A percentile compares a stretch with the other conserved stretches of the same genome.
phyloP scores from a whole-genome alignment of 345 rosid species.

The Arabidopsis arenosa region DNA sequence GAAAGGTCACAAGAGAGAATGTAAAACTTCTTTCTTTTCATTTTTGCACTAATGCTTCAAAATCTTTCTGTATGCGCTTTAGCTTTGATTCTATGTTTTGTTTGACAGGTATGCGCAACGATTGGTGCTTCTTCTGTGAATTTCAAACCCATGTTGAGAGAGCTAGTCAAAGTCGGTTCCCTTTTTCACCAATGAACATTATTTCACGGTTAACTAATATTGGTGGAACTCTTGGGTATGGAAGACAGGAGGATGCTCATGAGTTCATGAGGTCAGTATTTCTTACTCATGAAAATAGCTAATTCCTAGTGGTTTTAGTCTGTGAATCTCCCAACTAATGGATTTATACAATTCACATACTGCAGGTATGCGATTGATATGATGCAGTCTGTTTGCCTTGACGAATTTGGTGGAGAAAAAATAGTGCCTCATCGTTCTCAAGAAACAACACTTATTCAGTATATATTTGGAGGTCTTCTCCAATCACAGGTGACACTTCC shows the following conservation, averaged over 20 bases:
- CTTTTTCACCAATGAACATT: conserved; percentile 86
- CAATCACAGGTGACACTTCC: conserved; percentile 77
- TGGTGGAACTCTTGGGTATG: conserved; percentile 95
- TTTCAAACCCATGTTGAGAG: conserved; percentile 83
- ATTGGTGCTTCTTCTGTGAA: conserved; percentile 96
- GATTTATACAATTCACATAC: conserved; percentile 3
- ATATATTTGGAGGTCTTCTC: conserved; percentile 92
- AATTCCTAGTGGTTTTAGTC: not conserved
- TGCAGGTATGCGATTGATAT: conserved; percentile 89
- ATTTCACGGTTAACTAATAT: conserved; percentile 80
- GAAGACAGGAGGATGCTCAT: conserved; percentile 99
- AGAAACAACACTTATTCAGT: conserved; percentile 92
- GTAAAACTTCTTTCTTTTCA: conserved; percentile 48
- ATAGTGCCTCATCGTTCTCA: conserved; percentile 70
- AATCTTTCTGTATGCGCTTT: not conserved
- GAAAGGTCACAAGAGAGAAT: conserved; percentile 82
- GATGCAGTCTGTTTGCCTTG: conserved; percentile 95
- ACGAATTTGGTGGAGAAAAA: conserved; percentile 94
- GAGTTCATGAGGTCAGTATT: conserved; percentile 87
- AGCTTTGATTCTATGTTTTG: conserved; percentile 33
- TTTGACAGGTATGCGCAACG: conserved; percentile 76
- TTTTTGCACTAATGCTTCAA: conserved; percentile 1
- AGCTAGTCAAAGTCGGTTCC: conserved; percentile 60
- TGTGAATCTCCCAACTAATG: conserved; percentile 13
- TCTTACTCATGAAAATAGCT: not conserved